Evolutionary conservation across 305 asterid genomes (phyloP).

Genomic region (Fraxinus albicans): DNA sequence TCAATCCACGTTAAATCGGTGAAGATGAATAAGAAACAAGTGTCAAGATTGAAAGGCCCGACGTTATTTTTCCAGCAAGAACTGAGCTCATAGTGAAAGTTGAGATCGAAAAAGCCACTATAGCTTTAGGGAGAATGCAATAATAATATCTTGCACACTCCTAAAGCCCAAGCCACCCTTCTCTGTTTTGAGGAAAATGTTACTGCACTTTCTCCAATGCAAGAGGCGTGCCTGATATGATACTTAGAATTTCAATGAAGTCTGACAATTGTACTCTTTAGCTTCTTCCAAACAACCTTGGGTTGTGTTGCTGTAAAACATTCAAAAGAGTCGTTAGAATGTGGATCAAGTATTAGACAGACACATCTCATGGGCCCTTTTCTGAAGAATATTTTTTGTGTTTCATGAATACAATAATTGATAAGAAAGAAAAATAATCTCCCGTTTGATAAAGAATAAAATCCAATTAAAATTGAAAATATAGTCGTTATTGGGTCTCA

Average conservation of each 20-base stretch:
- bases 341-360: neutral
- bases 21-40: neutral
- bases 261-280: too few relatives aligned
- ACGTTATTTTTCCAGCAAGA: neutral
- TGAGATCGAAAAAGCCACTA: neutral
- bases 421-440: neutral
- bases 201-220: too few relatives aligned
- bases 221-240: too few relatives aligned
- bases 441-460: too few relatives aligned
- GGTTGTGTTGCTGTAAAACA: neutral
- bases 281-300: too few relatives aligned
- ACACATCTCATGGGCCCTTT: neutral
- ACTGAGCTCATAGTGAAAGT: neutral
- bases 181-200: too few relatives aligned
- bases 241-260: too few relatives aligned
- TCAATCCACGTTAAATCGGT: neutral
- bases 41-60: neutral
- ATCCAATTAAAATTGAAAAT: too few relatives aligned
- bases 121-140: neutral
- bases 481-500: too few relatives aligned
- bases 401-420: neutral
- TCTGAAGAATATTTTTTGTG: neutral
- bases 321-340: too few relatives aligned
- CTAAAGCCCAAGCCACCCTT: neutral
- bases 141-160: neutral